Conservation (phyloP, 1,139 yeast species). For the Geotrichum bryndzae region DNA sequence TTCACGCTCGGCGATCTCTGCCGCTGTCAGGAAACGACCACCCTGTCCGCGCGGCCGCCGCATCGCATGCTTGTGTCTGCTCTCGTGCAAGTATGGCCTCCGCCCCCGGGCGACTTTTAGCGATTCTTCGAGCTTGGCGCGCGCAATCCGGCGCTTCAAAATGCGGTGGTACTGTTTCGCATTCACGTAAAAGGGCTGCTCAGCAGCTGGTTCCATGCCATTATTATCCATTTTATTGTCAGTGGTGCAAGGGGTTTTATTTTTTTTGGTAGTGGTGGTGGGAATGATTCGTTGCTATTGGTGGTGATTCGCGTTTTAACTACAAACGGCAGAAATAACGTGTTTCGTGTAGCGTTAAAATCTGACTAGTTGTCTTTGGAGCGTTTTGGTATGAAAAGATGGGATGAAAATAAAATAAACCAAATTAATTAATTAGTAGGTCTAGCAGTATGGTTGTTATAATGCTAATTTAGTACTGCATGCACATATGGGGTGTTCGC, state of each 20-base stretch:
- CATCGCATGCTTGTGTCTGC: slow-evolving; percentile 98
- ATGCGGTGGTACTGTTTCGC: slow-evolving; percentile 97
- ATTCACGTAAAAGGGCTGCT: slow-evolving; percentile 94
- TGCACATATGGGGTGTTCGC: neutral
- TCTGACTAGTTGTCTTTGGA: neutral
- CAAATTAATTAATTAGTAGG: neutral
- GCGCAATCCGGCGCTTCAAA: slow-evolving; percentile 82
- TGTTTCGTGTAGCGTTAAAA: neutral
- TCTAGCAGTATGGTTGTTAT: neutral
- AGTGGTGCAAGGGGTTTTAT: neutral
- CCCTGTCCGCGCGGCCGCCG: slow-evolving; percentile 98
- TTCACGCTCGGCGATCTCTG: slow-evolving; percentile 87
- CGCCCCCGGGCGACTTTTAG: slow-evolving; percentile 84
- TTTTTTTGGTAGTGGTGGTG: neutral
- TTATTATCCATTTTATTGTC: slow-evolving; percentile 17
- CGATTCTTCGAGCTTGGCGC: slow-evolving; percentile 88
- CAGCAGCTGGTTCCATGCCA: slow-evolving; percentile 39
- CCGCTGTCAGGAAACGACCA: slow-evolving; percentile 92
- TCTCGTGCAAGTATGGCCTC: slow-evolving; percentile 91
- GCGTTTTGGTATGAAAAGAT: neutral
- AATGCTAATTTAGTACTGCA: neutral
- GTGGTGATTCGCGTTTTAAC: neutral
- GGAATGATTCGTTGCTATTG: neutral
- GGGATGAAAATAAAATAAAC: neutral
- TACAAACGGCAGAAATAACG: neutral